These are phyloP conservation scores for Trichoderma oligosporum DNA, from an alignment of 2,329 filamentous ascomycete species.

Conservation along the genomic window DNA sequence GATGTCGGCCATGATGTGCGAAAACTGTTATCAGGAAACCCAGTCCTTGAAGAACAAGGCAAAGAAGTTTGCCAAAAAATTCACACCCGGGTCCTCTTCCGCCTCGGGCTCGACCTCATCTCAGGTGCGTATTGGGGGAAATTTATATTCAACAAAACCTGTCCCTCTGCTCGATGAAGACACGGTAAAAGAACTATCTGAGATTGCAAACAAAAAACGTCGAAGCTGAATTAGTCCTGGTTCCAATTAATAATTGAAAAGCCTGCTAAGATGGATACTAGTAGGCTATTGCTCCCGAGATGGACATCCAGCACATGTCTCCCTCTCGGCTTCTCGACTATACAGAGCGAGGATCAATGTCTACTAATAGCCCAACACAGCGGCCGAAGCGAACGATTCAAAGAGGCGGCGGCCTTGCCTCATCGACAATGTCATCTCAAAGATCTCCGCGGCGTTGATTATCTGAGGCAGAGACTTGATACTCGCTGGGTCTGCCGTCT, in stretches of 20 bases:
- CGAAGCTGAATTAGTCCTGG: background rate
- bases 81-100: background rate
- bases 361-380: background rate
- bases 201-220: background rate
- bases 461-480: background rate
- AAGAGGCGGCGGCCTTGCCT: background rate
- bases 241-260: background rate
- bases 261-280: background rate
- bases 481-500: background rate
- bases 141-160: background rate
- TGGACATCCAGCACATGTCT: background rate
- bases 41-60: conserved; percentile 7
- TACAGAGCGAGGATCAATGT: background rate
- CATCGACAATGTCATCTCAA: background rate
- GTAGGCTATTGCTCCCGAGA: background rate
- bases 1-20: conserved; percentile 1
- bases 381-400: background rate
- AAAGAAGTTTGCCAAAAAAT: conserved; percentile 8
- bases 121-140: background rate
- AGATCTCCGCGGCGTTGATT: background rate
- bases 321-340: background rate
- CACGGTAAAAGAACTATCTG: background rate
- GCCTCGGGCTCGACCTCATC: background rate
- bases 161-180: background rate
- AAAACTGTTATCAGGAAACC: background rate